Evolutionary conservation across 139 green algal genomes (phyloP).

Genomic region (Chlamydomonas applanata): DNA sequence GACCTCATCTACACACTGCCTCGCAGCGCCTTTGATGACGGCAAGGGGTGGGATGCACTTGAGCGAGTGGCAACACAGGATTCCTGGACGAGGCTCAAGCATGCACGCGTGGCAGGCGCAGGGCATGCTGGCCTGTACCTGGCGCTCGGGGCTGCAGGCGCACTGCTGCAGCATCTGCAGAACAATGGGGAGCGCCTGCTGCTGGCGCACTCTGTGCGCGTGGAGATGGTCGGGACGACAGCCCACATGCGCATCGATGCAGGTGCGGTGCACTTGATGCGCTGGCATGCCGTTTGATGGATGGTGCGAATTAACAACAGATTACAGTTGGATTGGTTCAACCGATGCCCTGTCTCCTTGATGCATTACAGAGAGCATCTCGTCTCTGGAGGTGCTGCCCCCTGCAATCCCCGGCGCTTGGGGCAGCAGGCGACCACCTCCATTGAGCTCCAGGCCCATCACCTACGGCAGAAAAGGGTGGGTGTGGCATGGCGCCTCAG

Average conservation of each 20-base stretch:
- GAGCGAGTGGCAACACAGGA: neutral
- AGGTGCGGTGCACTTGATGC: neutral
- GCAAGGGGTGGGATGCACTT: neutral
- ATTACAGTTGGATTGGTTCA: neutral
- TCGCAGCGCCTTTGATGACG: slow-evolving; percentile 3
- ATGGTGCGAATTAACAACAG: neutral
- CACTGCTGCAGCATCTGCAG: slow-evolving; percentile 7
- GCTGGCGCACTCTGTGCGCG: neutral
- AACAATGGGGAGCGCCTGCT: neutral
- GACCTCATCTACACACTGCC: neutral
- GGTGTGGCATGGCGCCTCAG: too few species aligned
- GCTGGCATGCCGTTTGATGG: neutral
- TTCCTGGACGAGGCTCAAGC: neutral
- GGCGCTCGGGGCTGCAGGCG: neutral
- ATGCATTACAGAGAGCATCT: neutral
- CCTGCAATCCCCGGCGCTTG: too few species aligned
- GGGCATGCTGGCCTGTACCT: slow-evolving; percentile 7
- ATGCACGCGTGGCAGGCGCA: neutral
- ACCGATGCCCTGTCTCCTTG: neutral
- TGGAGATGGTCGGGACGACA: neutral
- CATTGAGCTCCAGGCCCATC: too few species aligned
- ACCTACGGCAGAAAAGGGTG: too few species aligned
- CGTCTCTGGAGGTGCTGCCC: too few species aligned
- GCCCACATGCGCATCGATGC: slow-evolving; percentile 9
- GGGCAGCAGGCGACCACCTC: too few species aligned